Percentiles rank a stretch among this genome's conserved stretches.
Conservation (phyloP, 495 filamentous ascomycete genomes). For the Bacidia rubella region DNA sequence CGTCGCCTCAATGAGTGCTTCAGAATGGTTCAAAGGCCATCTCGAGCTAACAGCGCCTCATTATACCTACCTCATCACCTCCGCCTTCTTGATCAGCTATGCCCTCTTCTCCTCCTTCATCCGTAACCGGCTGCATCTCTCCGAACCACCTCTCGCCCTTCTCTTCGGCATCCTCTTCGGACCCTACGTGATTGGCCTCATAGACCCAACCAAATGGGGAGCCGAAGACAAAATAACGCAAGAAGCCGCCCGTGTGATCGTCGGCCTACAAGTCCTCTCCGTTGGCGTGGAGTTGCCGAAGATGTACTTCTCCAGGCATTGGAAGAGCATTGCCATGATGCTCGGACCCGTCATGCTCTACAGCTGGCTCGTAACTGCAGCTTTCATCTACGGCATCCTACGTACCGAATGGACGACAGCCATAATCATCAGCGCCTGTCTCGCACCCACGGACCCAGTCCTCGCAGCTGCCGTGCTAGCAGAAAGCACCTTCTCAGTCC, state of each 20-base stretch:
- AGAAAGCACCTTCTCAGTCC: conserved; percentile 28
- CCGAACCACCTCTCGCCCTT: conserved; percentile 36
- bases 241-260: conserved; percentile 32
- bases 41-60: conserved; percentile 33
- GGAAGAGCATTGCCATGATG: conserved; percentile 30
- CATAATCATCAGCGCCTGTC: conserved; percentile 33
- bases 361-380: conserved; percentile 32
- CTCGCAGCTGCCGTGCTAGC: conserved; percentile 33
- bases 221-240: conserved; percentile 30
- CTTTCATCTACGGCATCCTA: conserved; percentile 28
- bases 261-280: conserved; percentile 35
- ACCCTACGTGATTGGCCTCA: conserved; percentile 22
- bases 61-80: conserved; percentile 31
- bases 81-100: conserved; percentile 33
- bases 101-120: conserved; percentile 35
- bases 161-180: conserved; percentile 34
- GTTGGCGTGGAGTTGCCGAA: conserved; percentile 36
- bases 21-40: conserved; percentile 21
- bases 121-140: conserved; percentile 36
- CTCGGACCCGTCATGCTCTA: conserved; percentile 38
- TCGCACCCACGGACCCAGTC: conserved; percentile 38
- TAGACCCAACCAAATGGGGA: conserved; percentile 30
- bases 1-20: conserved; percentile 6
- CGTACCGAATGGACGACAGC: conserved; percentile 25
- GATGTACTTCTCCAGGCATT: conserved; percentile 29